Conservation (phyloP, 805 yeast species). For the Tetrapisispora arboricola region DNA sequence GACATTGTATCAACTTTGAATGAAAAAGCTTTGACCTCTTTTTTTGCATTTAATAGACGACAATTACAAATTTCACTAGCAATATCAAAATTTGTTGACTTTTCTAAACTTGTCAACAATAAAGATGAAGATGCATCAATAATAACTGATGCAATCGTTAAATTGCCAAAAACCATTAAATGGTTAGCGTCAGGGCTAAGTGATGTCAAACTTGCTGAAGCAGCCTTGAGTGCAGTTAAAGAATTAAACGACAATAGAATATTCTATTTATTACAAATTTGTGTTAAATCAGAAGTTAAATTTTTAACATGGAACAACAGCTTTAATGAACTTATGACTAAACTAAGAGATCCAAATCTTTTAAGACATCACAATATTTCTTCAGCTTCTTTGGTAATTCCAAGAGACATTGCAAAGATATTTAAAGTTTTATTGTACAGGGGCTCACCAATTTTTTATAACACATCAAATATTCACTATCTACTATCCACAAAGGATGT, state of each 20-base stretch:
- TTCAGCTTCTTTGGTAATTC: conserved; percentile 28
- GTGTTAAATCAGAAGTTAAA: conserved; percentile 48
- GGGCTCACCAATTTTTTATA: conserved; percentile 49
- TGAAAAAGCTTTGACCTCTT: conserved; percentile 50
- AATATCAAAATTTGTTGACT: conserved; percentile 37
- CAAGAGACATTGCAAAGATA: conserved; percentile 41
- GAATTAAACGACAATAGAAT: conserved; percentile 49
- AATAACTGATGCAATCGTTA: conserved; percentile 11
- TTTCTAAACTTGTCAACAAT: conserved; percentile 36
- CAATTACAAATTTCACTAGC: conserved; percentile 53
- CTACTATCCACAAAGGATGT: conserved; percentile 34
- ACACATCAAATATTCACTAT: conserved; percentile 50
- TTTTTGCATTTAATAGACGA: conserved; percentile 57
- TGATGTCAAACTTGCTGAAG: conserved; percentile 37
- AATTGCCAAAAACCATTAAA: conserved; percentile 43
- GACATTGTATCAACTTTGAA: conserved; percentile 40
- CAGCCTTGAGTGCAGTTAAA: conserved; percentile 43
- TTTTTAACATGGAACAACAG: conserved; percentile 51
- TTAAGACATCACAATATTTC: conserved; percentile 30
- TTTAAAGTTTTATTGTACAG: conserved; percentile 53
- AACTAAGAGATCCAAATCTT: conserved; percentile 43
- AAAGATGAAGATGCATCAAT: conserved; percentile 21
- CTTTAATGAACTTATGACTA: conserved; percentile 49
- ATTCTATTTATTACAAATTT: conserved; percentile 43
- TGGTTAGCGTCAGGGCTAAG: conserved; percentile 59